These are phyloP conservation scores for Lagenaria siceraria DNA, from an alignment of 306 rosid species.

Conservation along the genomic window DNA sequence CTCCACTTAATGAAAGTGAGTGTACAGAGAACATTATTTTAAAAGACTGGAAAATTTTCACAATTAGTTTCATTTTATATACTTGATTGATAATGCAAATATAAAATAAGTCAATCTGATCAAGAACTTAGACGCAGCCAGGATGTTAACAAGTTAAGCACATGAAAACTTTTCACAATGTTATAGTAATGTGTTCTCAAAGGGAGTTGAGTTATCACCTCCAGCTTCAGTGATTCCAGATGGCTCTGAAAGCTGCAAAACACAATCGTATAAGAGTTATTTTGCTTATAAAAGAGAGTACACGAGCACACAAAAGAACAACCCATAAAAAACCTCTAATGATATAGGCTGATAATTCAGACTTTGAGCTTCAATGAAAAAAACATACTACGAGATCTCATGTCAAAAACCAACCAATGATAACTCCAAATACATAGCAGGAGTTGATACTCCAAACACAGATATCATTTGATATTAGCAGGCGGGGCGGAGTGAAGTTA, in stretches of 20 bases:
- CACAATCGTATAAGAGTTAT: conserved; percentile 11
- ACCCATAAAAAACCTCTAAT: background rate
- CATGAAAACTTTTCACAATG: background rate
- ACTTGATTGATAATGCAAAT: background rate
- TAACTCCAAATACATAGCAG: background rate
- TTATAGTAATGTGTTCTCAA: background rate
- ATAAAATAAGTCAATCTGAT: conserved; percentile 7
- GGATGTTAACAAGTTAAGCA: background rate
- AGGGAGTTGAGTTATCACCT: conserved; percentile 26
- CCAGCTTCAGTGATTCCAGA: conserved; percentile 64
- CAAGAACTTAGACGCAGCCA: background rate
- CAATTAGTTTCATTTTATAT: background rate
- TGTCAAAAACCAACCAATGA: background rate
- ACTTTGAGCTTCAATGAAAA: background rate
- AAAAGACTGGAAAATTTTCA: background rate
- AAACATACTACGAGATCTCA: background rate
- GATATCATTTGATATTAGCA: background rate
- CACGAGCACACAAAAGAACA: background rate
- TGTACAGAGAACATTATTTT: background rate
- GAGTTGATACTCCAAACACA: background rate
- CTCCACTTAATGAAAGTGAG: background rate
- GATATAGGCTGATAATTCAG: background rate
- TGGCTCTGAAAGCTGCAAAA: conserved; percentile 90
- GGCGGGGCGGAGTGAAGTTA: background rate
- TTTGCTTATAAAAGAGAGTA: background rate